phyloP scores from a whole-genome alignment of 2,329 filamentous ascomycete species.

The Epichloe uncinata region DNA sequence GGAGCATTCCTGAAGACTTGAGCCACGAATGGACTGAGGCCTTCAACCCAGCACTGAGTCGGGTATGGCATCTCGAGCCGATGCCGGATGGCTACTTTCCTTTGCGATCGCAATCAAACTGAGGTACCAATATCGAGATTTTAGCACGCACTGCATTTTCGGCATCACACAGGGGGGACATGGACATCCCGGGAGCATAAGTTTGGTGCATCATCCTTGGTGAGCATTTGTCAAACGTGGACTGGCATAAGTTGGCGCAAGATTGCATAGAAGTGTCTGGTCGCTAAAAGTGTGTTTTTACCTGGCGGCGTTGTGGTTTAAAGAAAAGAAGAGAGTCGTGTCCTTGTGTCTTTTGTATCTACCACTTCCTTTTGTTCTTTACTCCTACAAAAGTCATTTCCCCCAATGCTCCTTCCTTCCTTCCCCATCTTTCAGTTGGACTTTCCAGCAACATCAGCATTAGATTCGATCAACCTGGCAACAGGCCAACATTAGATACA shows the following conservation, averaged over 20 bases:
- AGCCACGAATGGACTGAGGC: slow-evolving; percentile 37
- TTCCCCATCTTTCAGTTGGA: no score
- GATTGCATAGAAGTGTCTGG: slow-evolving; percentile 3
- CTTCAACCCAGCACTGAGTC: slow-evolving; percentile 31
- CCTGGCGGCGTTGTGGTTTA: slow-evolving; percentile 4
- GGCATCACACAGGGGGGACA: background rate
- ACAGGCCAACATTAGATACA: background rate
- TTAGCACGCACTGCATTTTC: background rate
- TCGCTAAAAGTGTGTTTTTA: background rate
- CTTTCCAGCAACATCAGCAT: background rate
- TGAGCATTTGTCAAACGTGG: background rate
- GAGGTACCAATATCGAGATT: slow-evolving; percentile 7
- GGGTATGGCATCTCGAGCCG: slow-evolving; percentile 45
- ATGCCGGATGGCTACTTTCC: slow-evolving; percentile 47
- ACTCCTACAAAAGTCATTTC: no score
- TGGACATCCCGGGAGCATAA: background rate
- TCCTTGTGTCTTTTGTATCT: no score
- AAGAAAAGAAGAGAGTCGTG: background rate
- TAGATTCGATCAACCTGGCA: background rate
- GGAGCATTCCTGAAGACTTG: slow-evolving; percentile 37
- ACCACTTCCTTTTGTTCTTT: no score
- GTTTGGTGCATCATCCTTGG: no score
- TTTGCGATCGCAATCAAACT: slow-evolving; percentile 42
- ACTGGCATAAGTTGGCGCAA: slow-evolving; percentile 4
- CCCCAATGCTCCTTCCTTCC: no score